Evolutionary conservation across 352 stramenopile genomes (phyloP).

Genomic region (Globisporangium paddicum): DNA sequence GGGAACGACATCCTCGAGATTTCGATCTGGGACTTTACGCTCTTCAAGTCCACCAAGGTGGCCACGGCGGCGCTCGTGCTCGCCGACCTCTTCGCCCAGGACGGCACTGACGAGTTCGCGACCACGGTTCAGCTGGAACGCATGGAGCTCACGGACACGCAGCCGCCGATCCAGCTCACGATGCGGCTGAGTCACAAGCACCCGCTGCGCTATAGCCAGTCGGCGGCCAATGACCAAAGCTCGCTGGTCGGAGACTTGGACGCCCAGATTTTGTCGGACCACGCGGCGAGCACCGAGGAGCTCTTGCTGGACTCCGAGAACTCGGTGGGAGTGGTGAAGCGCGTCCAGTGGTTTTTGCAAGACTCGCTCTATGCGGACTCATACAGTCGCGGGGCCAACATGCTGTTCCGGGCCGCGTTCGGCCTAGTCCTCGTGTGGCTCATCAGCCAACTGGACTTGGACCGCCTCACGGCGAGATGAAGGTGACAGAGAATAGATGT

Average conservation of each 20-base stretch:
- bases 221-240: background rate
- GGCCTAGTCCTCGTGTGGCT: constrained; percentile 32
- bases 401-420: constrained; percentile 33
- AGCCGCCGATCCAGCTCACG: constrained; percentile 27
- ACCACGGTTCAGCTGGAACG: constrained; percentile 47
- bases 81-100: constrained; percentile 31
- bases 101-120: constrained; percentile 26
- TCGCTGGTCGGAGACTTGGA: background rate
- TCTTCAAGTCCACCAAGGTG: constrained; percentile 61
- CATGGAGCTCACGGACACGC: constrained; percentile 26
- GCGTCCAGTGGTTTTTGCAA: constrained; percentile 27
- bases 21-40: constrained; percentile 60
- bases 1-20: constrained; percentile 40
- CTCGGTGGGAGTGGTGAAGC: background rate
- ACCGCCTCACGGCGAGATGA: constrained; percentile 4
- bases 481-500: background rate
- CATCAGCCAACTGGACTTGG: constrained; percentile 24
- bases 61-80: constrained; percentile 37
- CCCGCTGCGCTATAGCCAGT: background rate
- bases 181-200: constrained; percentile 15
- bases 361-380: constrained; percentile 12
- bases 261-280: background rate
- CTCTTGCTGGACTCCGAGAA: constrained; percentile 2
- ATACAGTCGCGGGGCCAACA: constrained; percentile 11
- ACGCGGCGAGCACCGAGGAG: background rate